These are phyloP conservation scores for Suillus americanus DNA, from an alignment of 768 basidiomycete species.

Conservation along the genomic window DNA sequence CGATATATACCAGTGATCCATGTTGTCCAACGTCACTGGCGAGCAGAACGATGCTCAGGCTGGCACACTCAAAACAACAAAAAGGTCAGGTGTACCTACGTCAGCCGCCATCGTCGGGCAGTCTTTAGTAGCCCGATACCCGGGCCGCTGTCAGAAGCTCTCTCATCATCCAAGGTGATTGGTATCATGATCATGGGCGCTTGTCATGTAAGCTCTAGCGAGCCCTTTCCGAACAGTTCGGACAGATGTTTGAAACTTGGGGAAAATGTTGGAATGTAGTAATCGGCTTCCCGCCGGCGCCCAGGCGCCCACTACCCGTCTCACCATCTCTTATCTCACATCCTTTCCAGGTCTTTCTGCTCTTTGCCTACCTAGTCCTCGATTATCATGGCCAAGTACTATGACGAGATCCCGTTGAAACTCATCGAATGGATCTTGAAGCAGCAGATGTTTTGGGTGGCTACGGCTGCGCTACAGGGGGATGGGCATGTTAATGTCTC, in stretches of 20 bases:
- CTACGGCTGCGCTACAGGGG: conserved; percentile 55
- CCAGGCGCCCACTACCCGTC: no score
- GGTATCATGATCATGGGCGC: not conserved
- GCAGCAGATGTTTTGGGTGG: conserved; percentile 75
- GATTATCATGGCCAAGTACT: conserved; percentile 53
- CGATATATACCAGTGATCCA: not conserved
- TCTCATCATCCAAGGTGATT: not conserved
- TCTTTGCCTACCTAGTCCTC: not conserved
- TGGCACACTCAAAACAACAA: not conserved
- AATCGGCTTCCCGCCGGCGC: not conserved
- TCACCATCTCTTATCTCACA: not conserved
- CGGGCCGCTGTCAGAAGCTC: no score
- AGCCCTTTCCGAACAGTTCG: not conserved
- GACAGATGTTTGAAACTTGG: not conserved
- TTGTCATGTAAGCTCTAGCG: not conserved
- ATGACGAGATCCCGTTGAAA: conserved; percentile 53
- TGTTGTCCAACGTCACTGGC: not conserved
- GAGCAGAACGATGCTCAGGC: not conserved
- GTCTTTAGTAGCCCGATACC: not conserved
- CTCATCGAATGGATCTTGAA: conserved; percentile 55
- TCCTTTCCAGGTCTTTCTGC: not conserved
- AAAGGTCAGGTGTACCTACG: not conserved
- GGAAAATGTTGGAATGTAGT: not conserved
- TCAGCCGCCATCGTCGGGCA: not conserved
- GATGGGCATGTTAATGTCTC: conserved; percentile 68